Evolutionary conservation across 2,329 filamentous ascomycete genomes (phyloP).

Genomic region (Pseudogymnoascus sp.): DNA sequence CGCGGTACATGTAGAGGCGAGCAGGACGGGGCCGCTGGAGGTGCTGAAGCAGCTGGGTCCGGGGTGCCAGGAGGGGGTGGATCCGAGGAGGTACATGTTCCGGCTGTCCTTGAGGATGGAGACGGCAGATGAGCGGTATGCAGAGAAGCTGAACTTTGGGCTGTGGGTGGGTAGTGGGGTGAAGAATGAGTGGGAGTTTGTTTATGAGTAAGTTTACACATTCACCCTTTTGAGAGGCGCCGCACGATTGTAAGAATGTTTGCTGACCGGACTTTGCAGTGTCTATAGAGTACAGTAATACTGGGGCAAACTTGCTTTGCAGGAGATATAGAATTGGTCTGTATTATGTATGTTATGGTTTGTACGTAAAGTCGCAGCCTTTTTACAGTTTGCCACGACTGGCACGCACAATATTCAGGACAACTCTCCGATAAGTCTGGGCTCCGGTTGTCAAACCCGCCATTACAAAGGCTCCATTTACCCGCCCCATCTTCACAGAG

Average conservation of each 20-base stretch:
- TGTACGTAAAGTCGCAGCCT: neutral
- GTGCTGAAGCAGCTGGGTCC: constrained; percentile 21
- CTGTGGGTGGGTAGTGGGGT: constrained; percentile 43
- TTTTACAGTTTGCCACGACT: neutral
- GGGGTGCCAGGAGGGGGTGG: constrained; percentile 20
- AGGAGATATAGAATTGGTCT: neutral
- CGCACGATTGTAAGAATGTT: neutral
- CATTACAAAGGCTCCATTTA: neutral
- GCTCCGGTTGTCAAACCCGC: neutral
- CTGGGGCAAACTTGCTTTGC: neutral
- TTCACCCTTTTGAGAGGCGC: neutral
- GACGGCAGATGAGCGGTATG: constrained; percentile 41
- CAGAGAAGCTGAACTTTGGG: constrained; percentile 40
- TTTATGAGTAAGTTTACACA: constrained; percentile 34
- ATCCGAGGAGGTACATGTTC: constrained; percentile 35
- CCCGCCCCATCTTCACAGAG: constrained; percentile 10
- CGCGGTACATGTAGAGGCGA: constrained; percentile 40
- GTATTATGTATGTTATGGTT: neutral
- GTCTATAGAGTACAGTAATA: neutral
- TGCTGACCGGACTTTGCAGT: neutral
- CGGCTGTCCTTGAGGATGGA: constrained; percentile 42
- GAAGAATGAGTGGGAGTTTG: constrained; percentile 36
- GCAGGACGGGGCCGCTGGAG: constrained; percentile 38
- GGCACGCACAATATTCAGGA: too few species aligned
- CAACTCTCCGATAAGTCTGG: too few species aligned